Conservation (phyloP, 108 stramenopile genomes). For the Thalassiosira profunda region DNA sequence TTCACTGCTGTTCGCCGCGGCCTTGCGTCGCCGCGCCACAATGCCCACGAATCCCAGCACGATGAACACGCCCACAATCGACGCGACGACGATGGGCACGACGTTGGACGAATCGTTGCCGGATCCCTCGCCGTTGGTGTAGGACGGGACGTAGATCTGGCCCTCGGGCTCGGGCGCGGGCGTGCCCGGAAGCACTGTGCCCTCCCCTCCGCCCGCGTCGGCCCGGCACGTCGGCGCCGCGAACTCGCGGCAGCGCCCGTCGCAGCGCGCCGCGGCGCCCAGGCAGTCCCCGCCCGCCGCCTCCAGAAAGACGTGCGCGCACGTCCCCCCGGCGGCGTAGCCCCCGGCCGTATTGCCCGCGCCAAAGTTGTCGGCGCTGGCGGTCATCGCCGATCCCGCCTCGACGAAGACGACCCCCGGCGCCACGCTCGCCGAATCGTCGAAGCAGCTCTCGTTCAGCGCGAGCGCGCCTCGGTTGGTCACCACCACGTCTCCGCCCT, state of each 20-base stretch:
- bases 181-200: background rate
- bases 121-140: background rate
- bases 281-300: conserved; percentile 23
- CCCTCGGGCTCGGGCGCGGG: background rate
- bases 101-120: conserved; percentile 2
- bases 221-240: conserved; percentile 16
- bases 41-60: conserved; percentile 36
- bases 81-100: conserved; percentile 32
- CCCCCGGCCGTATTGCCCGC: conserved; percentile 27
- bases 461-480: conserved; percentile 22
- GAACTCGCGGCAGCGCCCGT: conserved; percentile 29
- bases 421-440: conserved; percentile 6
- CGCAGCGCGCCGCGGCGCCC: conserved; percentile 10
- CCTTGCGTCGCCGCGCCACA: conserved; percentile 25
- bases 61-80: conserved; percentile 24
- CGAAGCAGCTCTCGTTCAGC: conserved; percentile 35
- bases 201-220: background rate
- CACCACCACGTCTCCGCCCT: conserved; percentile 34
- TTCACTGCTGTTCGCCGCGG: background rate
- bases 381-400: conserved; percentile 19
- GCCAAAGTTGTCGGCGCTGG: conserved; percentile 36
- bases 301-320: conserved; percentile 32
- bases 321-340: conserved; percentile 1
- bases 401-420: conserved; percentile 45
- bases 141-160: conserved; percentile 8